Base-by-base conservation (phyloP, 768 basidiomycete genomes). In the Kwoniella europaea region DNA sequence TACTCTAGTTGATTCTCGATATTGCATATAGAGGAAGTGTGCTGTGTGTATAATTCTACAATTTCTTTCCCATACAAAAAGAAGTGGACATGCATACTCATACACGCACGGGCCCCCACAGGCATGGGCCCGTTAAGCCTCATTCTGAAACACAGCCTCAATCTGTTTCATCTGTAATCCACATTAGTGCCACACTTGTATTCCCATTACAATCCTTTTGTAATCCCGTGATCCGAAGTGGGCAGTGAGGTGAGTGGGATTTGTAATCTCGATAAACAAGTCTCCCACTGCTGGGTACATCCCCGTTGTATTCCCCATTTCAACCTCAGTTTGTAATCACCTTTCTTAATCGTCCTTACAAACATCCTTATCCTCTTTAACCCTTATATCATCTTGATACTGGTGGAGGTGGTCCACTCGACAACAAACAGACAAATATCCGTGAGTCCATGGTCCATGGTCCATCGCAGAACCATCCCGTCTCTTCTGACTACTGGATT, bases 321-420 rank as follows among this genome's bases (percentile, higher is more conserved):
- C 35, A 59, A 61, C 43, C n/a, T 42, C n/a, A 22, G 3, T 61
- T 35, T 67, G 35, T 60, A 63, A 63, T 44, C 61, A 55, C 42
- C 69, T 57, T 60, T 43, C 63, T 29, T 70, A 65, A 70, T 65
- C 63, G 29, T 69, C 65, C 46, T 44, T 27, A 56, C 63, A 44
- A 56, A 20, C 41, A 20, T 50, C n/a, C 29, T 46, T 18, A n/a
- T 35, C 57, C n/a, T n/a, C n/a, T n/a, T n/a, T n/a, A n/a, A n/a
- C n/a, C n/a, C 56, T 59, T n/a, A 41, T 46, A 22, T 65, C 50
- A 20, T 65, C 50, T 42, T 35, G 7, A 64, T 67, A 44, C 61
- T 35, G 57, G 71, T 72, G 71, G 71, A 72, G 71, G 71, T 72
- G 20, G 71, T 72, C 71, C 71, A 72, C 66, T 24, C 43, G 10